Percentiles rank a stretch among this genome's conserved stretches.
Evolutionary conservation across 495 filamentous ascomycete genomes (phyloP).

Genomic region (Evernia prunastri): DNA sequence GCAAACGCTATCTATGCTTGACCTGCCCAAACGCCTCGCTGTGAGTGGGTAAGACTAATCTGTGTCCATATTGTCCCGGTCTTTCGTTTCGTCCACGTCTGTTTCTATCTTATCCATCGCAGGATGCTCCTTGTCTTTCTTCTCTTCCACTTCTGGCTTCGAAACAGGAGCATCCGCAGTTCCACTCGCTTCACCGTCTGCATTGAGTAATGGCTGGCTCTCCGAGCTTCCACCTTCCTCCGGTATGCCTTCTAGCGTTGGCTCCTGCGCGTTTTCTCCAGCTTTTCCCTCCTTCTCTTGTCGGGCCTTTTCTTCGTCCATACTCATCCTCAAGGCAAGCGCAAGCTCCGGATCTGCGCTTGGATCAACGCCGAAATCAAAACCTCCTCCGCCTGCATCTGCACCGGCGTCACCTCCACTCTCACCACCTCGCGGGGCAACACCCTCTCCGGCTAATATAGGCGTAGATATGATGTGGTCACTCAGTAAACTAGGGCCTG

Average conservation of each 20-base stretch:
- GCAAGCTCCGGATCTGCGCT: constrained; percentile 87
- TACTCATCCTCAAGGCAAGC: constrained; percentile 91
- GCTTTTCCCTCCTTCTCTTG: constrained; percentile 77
- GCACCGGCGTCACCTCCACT: constrained; percentile 42
- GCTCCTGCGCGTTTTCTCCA: constrained; percentile 59
- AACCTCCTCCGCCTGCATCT: constrained; percentile 54
- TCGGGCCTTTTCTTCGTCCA: constrained; percentile 94
- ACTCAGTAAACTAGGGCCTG: constrained; percentile 82
- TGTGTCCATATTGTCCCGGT: constrained; percentile 84
- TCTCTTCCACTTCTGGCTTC: constrained; percentile 38
- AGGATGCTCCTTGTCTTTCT: constrained; percentile 57
- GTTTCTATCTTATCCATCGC: constrained; percentile 49
- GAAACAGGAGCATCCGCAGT: constrained; percentile 35
- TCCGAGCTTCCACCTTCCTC: constrained; percentile 61
- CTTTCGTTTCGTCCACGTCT: constrained; percentile 50
- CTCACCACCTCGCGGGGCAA: constrained; percentile 36
- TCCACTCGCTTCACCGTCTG: constrained; percentile 62
- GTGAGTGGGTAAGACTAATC: constrained; percentile 41
- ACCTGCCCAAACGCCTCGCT: constrained; percentile 22
- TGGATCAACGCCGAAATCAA: constrained; percentile 73
- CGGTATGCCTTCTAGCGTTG: constrained; percentile 67
- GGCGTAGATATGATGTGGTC: constrained; percentile 89
- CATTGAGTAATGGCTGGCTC: constrained; percentile 55
- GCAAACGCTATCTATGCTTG: constrained; percentile 17
- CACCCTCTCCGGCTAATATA: constrained; percentile 75